Evolutionary conservation across 176 grass and related monocot genomes (phyloP), one percentile per base, ranked within the genome.

Genomic region (Aechmea fasciata): DNA sequence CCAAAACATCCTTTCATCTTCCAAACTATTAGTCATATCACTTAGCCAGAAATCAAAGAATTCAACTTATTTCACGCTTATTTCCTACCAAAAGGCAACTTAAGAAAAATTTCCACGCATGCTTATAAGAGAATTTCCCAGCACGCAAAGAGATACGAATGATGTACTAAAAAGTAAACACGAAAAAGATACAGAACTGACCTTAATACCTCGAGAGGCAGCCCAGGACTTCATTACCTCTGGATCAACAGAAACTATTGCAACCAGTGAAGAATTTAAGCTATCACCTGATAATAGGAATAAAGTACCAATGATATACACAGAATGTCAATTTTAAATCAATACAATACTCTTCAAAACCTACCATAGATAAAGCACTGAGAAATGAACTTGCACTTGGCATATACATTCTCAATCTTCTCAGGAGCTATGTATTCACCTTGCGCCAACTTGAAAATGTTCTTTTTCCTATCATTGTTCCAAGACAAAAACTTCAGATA

Each of bases 361-460:
- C 90, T 99, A 93, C 94, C 94, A 63, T 99, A 86, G 69, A 99
- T 73, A 84, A 93, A 93, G 77, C 87, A 99, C 49, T 99, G 94
- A 11, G 87, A 78, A 85, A 93, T 73, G 70, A 99, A 93, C 50
- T 90, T 99, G 94, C 89, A 99, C 67, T 93, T 99, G 47, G 90
- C 84, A 85, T 99, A 93, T 1, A 93, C 77, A 81, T 88, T 93
- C 66, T 99, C 94, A 4, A 99, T 90, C 82, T 99, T 99, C 76
- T 99, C 94, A 7, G 89, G 94, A 77, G 94, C 87, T 52, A 90
- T 88, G 79, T 99, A 99, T 83, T 99, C 94, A 50, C 94, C 94
- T 88, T 93, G 94, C 47, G 89, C 90, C 79, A 99, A 79, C 82
- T 99, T 99, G 75, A 93, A 93, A 82, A 99, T 99, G 66, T 93